Percentiles rank a stretch among this genome's conserved stretches.
phyloP scores from a whole-genome alignment of 768 basidiomycete genomes.

The Xerocomellus amylosporus region DNA sequence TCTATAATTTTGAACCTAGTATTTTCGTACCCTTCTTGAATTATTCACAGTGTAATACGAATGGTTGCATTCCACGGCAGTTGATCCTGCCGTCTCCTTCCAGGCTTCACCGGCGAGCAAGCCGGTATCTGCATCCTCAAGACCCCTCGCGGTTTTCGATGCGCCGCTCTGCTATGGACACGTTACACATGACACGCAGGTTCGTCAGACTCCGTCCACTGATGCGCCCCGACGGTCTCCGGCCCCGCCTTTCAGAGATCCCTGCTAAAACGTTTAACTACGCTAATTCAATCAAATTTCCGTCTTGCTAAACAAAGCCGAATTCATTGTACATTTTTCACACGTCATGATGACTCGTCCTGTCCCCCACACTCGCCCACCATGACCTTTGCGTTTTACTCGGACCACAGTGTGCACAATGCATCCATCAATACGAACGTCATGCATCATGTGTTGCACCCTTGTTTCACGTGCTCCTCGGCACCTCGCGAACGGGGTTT shows the following conservation, averaged over 20 bases:
- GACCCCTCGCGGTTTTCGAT: not conserved
- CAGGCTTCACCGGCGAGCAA: not conserved
- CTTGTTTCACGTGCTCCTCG: conserved; percentile 26
- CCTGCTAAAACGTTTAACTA: conserved; percentile 32
- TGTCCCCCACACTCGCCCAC: conserved; percentile 3
- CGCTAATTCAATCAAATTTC: conserved; percentile 31
- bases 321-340: not conserved
- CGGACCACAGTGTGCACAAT: too few relatives aligned
- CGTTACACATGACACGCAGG: not conserved
- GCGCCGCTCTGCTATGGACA: not conserved
- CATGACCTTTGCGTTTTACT: not conserved
- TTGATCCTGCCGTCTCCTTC: conserved; percentile 5
- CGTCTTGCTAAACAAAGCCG: conserved; percentile 17
- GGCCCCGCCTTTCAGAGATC: conserved; percentile 21
- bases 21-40: not conserved
- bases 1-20: not conserved
- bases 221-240: not conserved
- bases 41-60: not conserved
- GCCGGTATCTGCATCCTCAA: not conserved
- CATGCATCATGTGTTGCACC: not conserved
- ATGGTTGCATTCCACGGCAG: not conserved
- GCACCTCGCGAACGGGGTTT: conserved; percentile 21
- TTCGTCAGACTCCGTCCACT: not conserved
- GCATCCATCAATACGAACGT: conserved; percentile 1
- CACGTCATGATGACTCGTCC: conserved; percentile 21